phyloP scores from a whole-genome alignment of 73 alveolate species.

The Tetrahymena borealis region DNA sequence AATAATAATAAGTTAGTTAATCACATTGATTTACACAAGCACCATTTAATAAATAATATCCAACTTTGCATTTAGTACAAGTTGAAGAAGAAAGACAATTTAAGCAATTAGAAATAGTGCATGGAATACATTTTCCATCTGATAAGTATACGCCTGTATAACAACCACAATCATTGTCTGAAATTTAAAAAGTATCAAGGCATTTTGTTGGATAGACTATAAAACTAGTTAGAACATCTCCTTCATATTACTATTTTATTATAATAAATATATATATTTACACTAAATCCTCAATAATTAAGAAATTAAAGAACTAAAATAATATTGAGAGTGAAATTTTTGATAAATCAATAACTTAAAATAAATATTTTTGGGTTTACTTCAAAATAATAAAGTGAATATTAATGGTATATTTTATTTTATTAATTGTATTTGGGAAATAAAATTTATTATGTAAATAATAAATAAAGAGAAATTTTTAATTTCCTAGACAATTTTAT shows the following conservation, averaged over 20 bases:
- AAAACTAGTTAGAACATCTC: not conserved
- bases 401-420: too few species aligned
- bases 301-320: too few species aligned
- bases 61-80: not conserved
- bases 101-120: not conserved
- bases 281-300: too few species aligned
- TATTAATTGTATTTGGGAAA: too few species aligned
- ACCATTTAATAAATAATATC: not conserved
- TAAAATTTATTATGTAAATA: too few species aligned
- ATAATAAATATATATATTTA: too few species aligned
- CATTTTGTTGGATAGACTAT: not conserved
- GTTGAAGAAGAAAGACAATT: not conserved
- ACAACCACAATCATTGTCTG: not conserved
- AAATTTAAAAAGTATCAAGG: not conserved
- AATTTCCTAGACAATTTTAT: too few species aligned
- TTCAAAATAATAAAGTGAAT: too few species aligned
- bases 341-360: too few species aligned
- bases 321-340: too few species aligned
- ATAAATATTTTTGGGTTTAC: too few species aligned
- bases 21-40: not conserved
- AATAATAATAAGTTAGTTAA: not conserved
- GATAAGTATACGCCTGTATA: not conserved
- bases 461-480: too few species aligned
- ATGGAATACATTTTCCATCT: not conserved
- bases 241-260: not conserved